These are phyloP conservation scores for Malbranchea zuffiana DNA, from an alignment of 2,329 filamentous ascomycete genomes.

Conservation along the genomic window DNA sequence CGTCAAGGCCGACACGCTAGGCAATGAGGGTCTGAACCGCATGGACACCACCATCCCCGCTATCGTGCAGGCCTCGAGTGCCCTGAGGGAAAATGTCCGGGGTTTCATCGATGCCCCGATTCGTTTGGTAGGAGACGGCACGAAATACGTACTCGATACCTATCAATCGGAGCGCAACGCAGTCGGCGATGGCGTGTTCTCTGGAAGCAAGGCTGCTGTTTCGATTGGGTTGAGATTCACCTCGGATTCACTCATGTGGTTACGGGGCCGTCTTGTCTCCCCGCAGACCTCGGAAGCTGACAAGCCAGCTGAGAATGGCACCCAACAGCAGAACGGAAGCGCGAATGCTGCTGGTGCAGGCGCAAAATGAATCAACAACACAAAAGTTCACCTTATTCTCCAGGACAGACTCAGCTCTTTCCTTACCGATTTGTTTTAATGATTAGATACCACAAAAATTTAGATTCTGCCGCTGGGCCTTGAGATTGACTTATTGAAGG, in stretches of 20 bases:
- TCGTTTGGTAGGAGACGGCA: constrained; percentile 50
- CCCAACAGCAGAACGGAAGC: constrained; percentile 7
- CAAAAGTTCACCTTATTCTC: too few relatives aligned
- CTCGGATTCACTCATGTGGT: constrained; percentile 52
- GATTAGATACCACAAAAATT: too few relatives aligned
- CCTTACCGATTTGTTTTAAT: too few relatives aligned
- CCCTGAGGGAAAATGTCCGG: constrained; percentile 56
- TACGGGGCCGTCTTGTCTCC: constrained; percentile 31
- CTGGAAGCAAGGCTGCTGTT: constrained; percentile 58
- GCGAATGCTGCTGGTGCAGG: neutral
- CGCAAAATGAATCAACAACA: neutral
- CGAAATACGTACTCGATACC: constrained; percentile 33
- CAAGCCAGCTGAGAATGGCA: constrained; percentile 1
- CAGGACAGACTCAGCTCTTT: too few relatives aligned
- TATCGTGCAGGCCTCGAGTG: constrained; percentile 63
- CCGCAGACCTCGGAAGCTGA: neutral
- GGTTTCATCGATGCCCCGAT: constrained; percentile 52
- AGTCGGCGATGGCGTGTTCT: constrained; percentile 44
- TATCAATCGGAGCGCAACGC: constrained; percentile 38
- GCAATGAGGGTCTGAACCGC: constrained; percentile 57
- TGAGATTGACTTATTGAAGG: too few relatives aligned
- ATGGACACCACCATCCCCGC: constrained; percentile 61
- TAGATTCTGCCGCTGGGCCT: too few relatives aligned
- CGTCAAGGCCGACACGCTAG: constrained; percentile 65
- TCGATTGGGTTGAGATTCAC: constrained; percentile 57